A percentile compares a stretch with the other conserved stretches of the same genome.
These are phyloP conservation scores for Auricularia heimuer DNA, from an alignment of 768 basidiomycete genomes.

Conservation along the genomic window DNA sequence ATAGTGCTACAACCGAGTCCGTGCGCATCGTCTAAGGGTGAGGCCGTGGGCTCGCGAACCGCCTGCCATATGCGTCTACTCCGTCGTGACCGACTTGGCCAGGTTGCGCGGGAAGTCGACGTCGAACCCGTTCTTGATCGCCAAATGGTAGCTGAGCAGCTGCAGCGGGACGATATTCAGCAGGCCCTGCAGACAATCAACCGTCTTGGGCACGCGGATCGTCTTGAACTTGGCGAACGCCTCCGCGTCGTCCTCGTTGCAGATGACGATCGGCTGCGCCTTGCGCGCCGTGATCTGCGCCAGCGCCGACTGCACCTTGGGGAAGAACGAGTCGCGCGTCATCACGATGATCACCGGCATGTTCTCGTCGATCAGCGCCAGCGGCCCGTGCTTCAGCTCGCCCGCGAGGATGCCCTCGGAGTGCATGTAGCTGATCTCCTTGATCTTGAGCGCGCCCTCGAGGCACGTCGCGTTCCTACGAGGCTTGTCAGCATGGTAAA, in stretches of 20 bases:
- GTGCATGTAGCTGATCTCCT: slow-evolving; percentile 95
- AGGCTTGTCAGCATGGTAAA: neutral
- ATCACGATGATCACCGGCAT: slow-evolving; percentile 99
- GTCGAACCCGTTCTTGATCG: slow-evolving; percentile 90
- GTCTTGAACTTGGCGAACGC: slow-evolving; percentile 66
- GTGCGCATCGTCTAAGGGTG: too few species aligned
- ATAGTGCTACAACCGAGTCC: too few species aligned
- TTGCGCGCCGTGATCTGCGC: slow-evolving; percentile 96
- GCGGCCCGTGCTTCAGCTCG: slow-evolving; percentile 96
- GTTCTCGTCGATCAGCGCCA: slow-evolving; percentile 96
- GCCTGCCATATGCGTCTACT: slow-evolving; percentile 28
- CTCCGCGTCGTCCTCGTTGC: slow-evolving; percentile 82
- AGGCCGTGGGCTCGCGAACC: too few species aligned
- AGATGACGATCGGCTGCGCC: slow-evolving; percentile 89
- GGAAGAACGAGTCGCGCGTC: slow-evolving; percentile 97
- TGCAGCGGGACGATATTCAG: slow-evolving; percentile 96
- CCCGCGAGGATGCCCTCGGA: slow-evolving; percentile 91
- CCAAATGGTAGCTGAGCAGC: slow-evolving; percentile 91
- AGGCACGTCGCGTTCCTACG: slow-evolving; percentile 74
- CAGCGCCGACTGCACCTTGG: slow-evolving; percentile 95
- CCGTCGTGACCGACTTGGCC: slow-evolving; percentile 71
- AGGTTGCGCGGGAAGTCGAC: slow-evolving; percentile 98
- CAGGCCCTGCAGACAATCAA: slow-evolving; percentile 90
- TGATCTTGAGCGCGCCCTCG: slow-evolving; percentile 98
- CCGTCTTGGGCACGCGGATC: slow-evolving; percentile 89